Evolutionary conservation across 2,329 filamentous ascomycete genomes (phyloP).

Genomic region (Apiospora kogelbergensis): DNA sequence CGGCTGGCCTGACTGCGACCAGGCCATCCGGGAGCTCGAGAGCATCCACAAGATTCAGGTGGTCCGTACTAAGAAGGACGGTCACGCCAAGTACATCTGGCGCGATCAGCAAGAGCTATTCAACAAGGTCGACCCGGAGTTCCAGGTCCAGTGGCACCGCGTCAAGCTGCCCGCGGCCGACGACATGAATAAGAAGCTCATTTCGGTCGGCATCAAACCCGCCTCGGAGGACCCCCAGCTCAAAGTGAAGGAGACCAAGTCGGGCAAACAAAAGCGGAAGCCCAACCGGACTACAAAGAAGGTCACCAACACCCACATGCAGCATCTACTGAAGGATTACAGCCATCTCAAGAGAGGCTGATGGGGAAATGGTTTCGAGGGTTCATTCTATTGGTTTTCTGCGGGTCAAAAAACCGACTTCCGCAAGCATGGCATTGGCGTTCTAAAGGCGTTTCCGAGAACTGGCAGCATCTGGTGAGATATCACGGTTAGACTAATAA

Average conservation of each 20-base stretch:
- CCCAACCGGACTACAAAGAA: constrained; percentile 68
- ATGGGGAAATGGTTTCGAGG: neutral
- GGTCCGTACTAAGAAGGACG: constrained; percentile 89
- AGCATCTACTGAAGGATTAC: constrained; percentile 70
- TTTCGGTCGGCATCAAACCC: constrained; percentile 77
- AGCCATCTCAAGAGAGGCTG: constrained; percentile 33
- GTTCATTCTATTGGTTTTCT: neutral
- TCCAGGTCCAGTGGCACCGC: constrained; percentile 79
- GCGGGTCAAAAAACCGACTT: neutral
- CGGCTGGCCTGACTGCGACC: constrained; percentile 85
- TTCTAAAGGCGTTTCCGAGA: neutral
- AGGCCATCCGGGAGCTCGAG: constrained; percentile 77
- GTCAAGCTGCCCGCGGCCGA: constrained; percentile 74
- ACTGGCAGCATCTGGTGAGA: neutral
- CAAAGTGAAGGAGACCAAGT: constrained; percentile 57
- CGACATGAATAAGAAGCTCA: constrained; percentile 71
- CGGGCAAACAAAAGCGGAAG: constrained; percentile 72
- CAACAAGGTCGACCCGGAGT: constrained; percentile 77
- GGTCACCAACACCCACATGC: constrained; percentile 87
- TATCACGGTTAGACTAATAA: constrained; percentile 8
- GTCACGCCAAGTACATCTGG: constrained; percentile 84
- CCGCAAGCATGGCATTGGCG: neutral
- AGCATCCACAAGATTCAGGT: constrained; percentile 77
- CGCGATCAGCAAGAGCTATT: constrained; percentile 78
- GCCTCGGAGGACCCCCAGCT: constrained; percentile 75